These are phyloP conservation scores for Aspergillus baeticus DNA, from an alignment of 495 filamentous ascomycete genomes.

Conservation along the genomic window DNA sequence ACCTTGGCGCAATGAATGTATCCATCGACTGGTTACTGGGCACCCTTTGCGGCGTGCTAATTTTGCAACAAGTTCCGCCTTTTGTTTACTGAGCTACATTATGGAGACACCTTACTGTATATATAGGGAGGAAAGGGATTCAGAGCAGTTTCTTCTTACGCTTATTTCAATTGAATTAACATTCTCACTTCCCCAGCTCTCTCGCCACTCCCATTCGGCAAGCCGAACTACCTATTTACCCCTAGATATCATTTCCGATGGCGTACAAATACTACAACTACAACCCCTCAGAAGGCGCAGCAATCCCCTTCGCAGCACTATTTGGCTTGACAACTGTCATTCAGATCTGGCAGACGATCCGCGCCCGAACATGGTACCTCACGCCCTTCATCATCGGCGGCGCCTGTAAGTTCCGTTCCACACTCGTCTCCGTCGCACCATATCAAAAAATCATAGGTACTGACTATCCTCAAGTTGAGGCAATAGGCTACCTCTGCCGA, in stretches of 20 bases:
- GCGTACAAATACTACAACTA: constrained; percentile 24
- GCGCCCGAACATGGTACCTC: constrained; percentile 59
- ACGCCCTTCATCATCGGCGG: constrained; percentile 58
- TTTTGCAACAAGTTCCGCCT: too few species aligned
- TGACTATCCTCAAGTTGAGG: constrained; percentile 53
- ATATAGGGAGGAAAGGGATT: background rate
- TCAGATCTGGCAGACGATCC: constrained; percentile 50
- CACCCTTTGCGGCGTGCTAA: too few species aligned
- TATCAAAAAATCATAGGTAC: too few species aligned
- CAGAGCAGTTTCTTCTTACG: background rate
- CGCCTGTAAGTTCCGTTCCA: constrained; percentile 42
- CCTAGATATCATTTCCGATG: background rate
- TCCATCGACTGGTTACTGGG: too few species aligned
- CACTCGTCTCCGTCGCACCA: too few species aligned
- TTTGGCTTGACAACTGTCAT: constrained; percentile 47
- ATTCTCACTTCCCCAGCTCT: too few species aligned
- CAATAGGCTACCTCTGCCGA: constrained; percentile 52
- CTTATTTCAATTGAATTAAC: too few species aligned
- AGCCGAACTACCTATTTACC: too few species aligned
- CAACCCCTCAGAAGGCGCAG: constrained; percentile 47
- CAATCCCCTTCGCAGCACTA: constrained; percentile 46
- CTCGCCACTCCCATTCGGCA: too few species aligned
- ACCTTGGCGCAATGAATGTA: background rate
- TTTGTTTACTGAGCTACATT: too few species aligned
- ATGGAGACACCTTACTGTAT: background rate